Evolutionary conservation across 805 yeast genomes (phyloP), one percentile per base, ranked within the genome.

Genomic region (Blastobotrys americana): DNA sequence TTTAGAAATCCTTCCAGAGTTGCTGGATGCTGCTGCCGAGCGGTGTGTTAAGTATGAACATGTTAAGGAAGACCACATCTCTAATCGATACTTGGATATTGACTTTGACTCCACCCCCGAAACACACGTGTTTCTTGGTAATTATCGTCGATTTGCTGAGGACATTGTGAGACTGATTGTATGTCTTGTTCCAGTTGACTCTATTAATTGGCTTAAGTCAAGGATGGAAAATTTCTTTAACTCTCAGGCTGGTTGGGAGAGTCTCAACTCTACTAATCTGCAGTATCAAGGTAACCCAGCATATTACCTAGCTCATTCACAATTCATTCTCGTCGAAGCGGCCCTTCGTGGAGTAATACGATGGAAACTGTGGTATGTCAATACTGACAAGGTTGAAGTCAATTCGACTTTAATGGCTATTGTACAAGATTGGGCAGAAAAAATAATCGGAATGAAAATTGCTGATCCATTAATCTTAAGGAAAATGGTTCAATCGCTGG

Each of bases 321-420:
- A 88, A 59, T 79, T 93, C 49, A 81, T 80, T 58, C 78, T 88
- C 20, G 85, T 88, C 21, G 97, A 90, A 63, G 82, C 95, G 28
- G 82, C 94, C 53, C 77, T 93, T 27, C 76, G 95, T 48, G 98
- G 97, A 31, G 82, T 94, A 19, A 80, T 93, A 9, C 76, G 99
- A 58, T 94, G 99, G 98, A 78, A 86, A 55, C 79, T 87, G 15
- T 90, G 97, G 96, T 88, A 86, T 55, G 77, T 78, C 4, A 73
- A 70, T 3, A 73, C 73, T 19, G 73, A 72, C 37, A 72, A 73
- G 45, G 80, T 79, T 41, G 69, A 61, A 77, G 43, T 66, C 78
- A 42, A 69, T 68, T 38, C 72, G 73, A 41, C 67, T 76, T 38
- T 88, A 18, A 40, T 85, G 58, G 74, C 71, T 13, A 69, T 87